These are phyloP conservation scores for Kodamaea plutei DNA, from an alignment of 1,139 yeast species.

Conservation along the genomic window DNA sequence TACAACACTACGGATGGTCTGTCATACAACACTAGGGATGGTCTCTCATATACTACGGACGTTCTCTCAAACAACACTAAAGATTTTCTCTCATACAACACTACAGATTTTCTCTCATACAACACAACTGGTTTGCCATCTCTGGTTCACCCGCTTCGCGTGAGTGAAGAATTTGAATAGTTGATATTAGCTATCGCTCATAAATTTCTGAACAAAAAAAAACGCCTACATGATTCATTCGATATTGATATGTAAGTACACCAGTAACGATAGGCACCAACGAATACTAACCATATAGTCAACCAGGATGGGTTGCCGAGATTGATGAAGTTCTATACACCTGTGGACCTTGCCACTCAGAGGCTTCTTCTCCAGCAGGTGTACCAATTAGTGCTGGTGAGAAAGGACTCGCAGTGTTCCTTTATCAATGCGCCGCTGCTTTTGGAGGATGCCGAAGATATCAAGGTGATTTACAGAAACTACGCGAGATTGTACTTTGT, in stretches of 20 bases:
- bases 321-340: conserved; percentile 86
- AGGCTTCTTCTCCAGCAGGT: conserved; percentile 71
- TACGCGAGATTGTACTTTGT: conserved; percentile 95
- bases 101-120: no score
- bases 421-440: conserved; percentile 78
- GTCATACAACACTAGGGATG: no score
- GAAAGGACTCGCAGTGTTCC: conserved; percentile 73
- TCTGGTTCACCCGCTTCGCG: no score
- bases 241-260: conserved; percentile 71
- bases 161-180: no score
- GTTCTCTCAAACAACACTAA: no score
- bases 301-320: conserved; percentile 93
- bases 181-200: no score
- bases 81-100: no score
- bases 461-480: conserved; percentile 87
- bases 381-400: conserved; percentile 59
- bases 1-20: no score
- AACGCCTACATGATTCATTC: conserved; percentile 98
- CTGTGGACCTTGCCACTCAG: conserved; percentile 77
- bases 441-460: conserved; percentile 68
- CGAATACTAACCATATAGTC: no score
- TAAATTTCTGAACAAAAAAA: conserved; percentile 1
- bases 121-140: no score
- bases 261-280: no score
- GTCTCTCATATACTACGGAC: no score